Conservation (phyloP, 805 yeast genomes). For the Barnettozyma sucrosica region DNA sequence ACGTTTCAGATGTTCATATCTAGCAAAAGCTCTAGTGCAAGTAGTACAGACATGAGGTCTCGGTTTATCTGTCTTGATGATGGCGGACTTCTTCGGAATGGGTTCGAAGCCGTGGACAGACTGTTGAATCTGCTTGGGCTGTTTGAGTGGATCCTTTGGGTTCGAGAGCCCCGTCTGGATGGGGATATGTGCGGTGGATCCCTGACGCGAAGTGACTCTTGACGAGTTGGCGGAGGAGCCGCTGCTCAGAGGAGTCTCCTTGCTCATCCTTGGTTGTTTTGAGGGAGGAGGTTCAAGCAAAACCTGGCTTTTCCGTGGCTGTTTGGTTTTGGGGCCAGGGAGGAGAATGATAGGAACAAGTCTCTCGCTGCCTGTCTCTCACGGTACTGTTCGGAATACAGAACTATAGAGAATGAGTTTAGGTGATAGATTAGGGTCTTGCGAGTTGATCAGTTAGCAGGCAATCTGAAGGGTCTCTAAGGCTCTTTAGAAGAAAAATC, state of each 20-base stretch:
- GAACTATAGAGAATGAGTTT: not conserved
- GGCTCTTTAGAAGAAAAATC: no score
- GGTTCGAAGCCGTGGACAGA: constrained; percentile 44
- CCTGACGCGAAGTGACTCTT: not conserved
- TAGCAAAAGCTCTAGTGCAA: constrained; percentile 93
- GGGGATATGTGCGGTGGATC: constrained; percentile 6
- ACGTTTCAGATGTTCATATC: constrained; percentile 88
- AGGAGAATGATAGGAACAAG: not conserved
- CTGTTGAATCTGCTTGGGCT: constrained; percentile 21
- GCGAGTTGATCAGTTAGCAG: not conserved
- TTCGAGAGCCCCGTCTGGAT: constrained; percentile 11
- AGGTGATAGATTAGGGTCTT: not conserved
- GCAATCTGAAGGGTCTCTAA: no score
- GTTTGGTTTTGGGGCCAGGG: not conserved
- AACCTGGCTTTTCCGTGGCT: not conserved
- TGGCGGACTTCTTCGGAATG: constrained; percentile 79
- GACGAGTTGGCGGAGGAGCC: not conserved
- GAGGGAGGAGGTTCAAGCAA: no score
- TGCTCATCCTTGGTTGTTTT: not conserved
- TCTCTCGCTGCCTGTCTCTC: not conserved
- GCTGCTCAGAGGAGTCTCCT: not conserved
- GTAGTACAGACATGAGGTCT: constrained; percentile 87
- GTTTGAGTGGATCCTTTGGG: constrained; percentile 7
- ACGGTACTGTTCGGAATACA: no score
- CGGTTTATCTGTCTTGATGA: constrained; percentile 87